These are phyloP conservation scores for Pichia sp. DNA, from an alignment of 1,139 yeast species.

Conservation along the genomic window DNA sequence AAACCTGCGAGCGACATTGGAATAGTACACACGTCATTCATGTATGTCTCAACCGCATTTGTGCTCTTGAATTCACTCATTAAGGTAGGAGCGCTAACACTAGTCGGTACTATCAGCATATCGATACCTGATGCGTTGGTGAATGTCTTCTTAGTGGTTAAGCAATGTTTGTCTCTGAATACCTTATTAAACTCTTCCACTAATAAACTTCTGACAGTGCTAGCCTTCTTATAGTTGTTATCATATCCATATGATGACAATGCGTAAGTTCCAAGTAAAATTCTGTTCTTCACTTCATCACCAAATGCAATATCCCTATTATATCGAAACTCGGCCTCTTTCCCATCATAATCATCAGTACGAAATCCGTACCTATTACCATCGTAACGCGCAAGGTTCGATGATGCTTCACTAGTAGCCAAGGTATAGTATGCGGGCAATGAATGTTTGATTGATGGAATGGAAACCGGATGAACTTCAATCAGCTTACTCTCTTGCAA, in stretches of 20 bases:
- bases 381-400: conserved; percentile 84
- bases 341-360: conserved; percentile 22
- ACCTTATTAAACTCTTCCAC: conserved; percentile 59
- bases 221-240: conserved; percentile 78
- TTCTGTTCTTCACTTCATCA: conserved; percentile 72
- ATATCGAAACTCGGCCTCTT: conserved; percentile 36
- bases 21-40: conserved; percentile 79
- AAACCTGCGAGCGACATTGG: conserved; percentile 91
- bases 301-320: conserved; percentile 71
- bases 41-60: conserved; percentile 54
- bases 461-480: conserved; percentile 51
- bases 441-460: conserved; percentile 61
- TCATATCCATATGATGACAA: conserved; percentile 66
- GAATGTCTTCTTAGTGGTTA: conserved; percentile 25
- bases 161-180: conserved; percentile 47
- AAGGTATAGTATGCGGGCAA: conserved; percentile 83
- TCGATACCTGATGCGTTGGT: conserved; percentile 42
- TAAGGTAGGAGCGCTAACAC: conserved; percentile 45
- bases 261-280: conserved; percentile 79
- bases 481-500: conserved; percentile 43
- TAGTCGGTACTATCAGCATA: conserved; percentile 66
- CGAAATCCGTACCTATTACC: conserved; percentile 78
- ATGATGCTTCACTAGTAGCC: conserved; percentile 91
- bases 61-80: conserved; percentile 35
- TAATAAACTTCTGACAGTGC: conserved; percentile 51